phyloP scores from a whole-genome alignment of 148 eudicot species.

The Camellia lanceoleosa region DNA sequence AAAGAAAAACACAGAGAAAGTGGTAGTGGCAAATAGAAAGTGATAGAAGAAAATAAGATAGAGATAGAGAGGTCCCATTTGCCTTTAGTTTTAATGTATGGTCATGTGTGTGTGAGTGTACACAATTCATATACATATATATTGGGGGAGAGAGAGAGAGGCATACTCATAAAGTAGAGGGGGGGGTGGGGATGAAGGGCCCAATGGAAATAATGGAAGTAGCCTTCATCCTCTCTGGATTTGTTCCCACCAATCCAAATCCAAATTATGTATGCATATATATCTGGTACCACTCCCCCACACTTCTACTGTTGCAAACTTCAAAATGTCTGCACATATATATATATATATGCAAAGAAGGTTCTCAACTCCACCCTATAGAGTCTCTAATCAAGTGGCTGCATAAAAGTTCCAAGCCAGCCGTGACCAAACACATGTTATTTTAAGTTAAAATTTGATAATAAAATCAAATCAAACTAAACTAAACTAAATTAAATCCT shows the following conservation, averaged over 20 bases:
- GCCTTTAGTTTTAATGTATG: slow-evolving; percentile 13
- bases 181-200: slow-evolving; percentile 17
- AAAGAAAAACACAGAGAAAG: not conserved
- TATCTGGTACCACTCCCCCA: not conserved
- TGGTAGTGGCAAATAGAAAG: slow-evolving; percentile 21
- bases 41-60: slow-evolving; percentile 18
- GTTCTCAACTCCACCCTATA: not conserved
- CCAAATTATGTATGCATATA: not conserved
- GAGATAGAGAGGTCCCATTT: slow-evolving; percentile 26
- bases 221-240: slow-evolving; percentile 41
- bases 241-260: slow-evolving; percentile 15
- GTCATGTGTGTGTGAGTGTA: slow-evolving; percentile 6
- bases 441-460: too few relatives aligned
- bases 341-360: too few relatives aligned
- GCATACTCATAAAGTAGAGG: slow-evolving; percentile 20
- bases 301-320: not conserved
- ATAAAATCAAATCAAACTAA: too few relatives aligned
- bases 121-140: not conserved
- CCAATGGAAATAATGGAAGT: slow-evolving; percentile 30
- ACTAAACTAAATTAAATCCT: too few relatives aligned
- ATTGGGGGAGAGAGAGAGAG: slow-evolving; percentile 13
- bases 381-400: not conserved
- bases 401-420: not conserved
- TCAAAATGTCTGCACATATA: not conserved
- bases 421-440: not conserved